Evolutionary conservation across 345 rosid genomes (phyloP), one percentile per base, ranked within the genome.

Genomic region (Heritiera littoralis): DNA sequence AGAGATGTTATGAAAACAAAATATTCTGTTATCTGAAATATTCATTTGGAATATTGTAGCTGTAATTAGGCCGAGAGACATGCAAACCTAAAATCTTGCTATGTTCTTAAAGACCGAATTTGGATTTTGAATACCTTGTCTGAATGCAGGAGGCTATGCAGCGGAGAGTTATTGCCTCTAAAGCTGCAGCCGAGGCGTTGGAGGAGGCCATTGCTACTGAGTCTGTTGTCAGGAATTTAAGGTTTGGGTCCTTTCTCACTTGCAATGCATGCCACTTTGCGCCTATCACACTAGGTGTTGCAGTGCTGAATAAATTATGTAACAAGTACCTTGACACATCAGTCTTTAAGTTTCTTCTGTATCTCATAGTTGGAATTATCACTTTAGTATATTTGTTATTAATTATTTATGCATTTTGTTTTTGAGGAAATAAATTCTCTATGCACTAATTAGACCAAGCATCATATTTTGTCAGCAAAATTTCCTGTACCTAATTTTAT

Each of bases 181-280:
- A 81, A 75, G 95, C 93, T 61, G 98, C 98, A 55, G 97, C 92
- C 55, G 88, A 90, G 83, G 98, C 99, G 45, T 84, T 96, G 81
- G 92, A 92, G 78, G 99, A 94, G 87, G 98, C 99, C 67, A 87
- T 86, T 82, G 95, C 94, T 6, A 87, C 89, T 0, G 97, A 94
- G 69, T 87, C 93, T 30, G 82, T 96, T 73, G 77, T 96, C 18
- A 86, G 98, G 86, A 85, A 86, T 81, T 83, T 92, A 86, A 92
- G 97, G 98, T 93, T 83, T 66, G 54, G 40, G 2, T n/a, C 10
- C 38, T 40, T 32, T 49, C 13, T 30, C 41, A 43, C 38, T 14
- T 23, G 23, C 69, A 3, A 23, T 59, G 4, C 15, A 64, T 65
- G 52, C 18, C 51, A 69, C 51, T 56, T 0, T n/a, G 2, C 10